phyloP scores from a whole-genome alignment of 345 rosid genomes.

The Rubroshorea leprosula region DNA sequence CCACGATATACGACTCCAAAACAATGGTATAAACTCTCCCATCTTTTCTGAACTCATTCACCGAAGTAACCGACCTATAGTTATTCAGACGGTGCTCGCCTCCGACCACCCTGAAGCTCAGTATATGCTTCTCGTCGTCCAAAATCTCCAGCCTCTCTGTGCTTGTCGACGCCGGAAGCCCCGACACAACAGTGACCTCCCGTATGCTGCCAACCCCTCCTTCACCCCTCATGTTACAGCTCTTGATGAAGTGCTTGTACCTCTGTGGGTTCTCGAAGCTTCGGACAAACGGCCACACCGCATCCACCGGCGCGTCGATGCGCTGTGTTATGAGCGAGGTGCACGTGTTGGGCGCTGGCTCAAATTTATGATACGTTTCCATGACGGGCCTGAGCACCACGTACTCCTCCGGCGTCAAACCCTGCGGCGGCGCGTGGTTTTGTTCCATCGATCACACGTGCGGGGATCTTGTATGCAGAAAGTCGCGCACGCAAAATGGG shows the following conservation, averaged over 20 bases:
- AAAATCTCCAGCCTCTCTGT: slow-evolving; percentile 78
- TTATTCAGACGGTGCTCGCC: slow-evolving; percentile 78
- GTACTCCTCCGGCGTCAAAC: slow-evolving; percentile 51
- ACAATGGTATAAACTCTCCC: slow-evolving; percentile 53
- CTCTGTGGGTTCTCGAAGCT: slow-evolving; percentile 60
- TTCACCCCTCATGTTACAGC: slow-evolving; percentile 50
- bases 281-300: slow-evolving; percentile 65
- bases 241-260: slow-evolving; percentile 83
- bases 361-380: slow-evolving; percentile 51
- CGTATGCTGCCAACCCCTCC: slow-evolving; percentile 63
- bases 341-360: slow-evolving; percentile 48
- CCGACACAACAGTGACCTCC: slow-evolving; percentile 73
- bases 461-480: not conserved
- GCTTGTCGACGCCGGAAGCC: slow-evolving; percentile 85
- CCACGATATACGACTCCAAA: slow-evolving; percentile 72
- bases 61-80: slow-evolving; percentile 72
- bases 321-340: slow-evolving; percentile 66
- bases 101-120: slow-evolving; percentile 79
- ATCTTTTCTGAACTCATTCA: slow-evolving; percentile 50
- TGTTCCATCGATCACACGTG: not conserved
- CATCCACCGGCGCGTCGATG: slow-evolving; percentile 56
- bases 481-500: slow-evolving; percentile 1
- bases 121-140: slow-evolving; percentile 54
- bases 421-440: slow-evolving; percentile 22
- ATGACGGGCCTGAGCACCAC: slow-evolving; percentile 43